phyloP scores from a whole-genome alignment of 2,329 filamentous ascomycete species.

The Pseudocercospora fijiensis region DNA sequence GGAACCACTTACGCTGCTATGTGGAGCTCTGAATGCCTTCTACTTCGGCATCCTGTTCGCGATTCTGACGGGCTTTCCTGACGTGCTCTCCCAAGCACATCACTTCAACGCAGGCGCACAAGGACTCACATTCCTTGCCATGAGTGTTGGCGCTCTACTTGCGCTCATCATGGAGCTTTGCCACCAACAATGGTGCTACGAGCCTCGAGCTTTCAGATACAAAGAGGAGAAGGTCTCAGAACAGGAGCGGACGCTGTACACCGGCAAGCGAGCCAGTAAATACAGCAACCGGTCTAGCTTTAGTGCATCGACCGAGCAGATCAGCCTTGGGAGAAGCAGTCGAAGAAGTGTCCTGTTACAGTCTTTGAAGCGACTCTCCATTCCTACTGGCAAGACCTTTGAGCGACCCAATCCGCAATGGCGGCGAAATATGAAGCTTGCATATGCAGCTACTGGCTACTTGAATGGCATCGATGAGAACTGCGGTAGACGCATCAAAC shows the following conservation, averaged over 20 bases:
- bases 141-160: conserved; percentile 34
- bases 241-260: conserved; percentile 9
- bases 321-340: conserved; percentile 8
- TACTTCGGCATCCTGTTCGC: conserved; percentile 28
- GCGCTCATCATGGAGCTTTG: conserved; percentile 35
- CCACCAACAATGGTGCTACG: conserved; percentile 34
- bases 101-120: conserved; percentile 35
- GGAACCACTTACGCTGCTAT: conserved; percentile 34
- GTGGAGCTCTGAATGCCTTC: conserved; percentile 20
- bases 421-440: conserved; percentile 23
- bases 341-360: conserved; percentile 2
- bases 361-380: conserved; percentile 12
- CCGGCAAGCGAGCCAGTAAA: conserved; percentile 4
- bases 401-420: conserved; percentile 7
- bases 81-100: conserved; percentile 29
- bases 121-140: conserved; percentile 39
- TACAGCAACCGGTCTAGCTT: conserved; percentile 3
- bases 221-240: conserved; percentile 15
- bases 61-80: conserved; percentile 25
- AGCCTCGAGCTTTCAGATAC: conserved; percentile 21
- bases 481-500: conserved; percentile 22
- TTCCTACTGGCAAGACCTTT: background rate
- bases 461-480: conserved; percentile 26
- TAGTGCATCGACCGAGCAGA: conserved; percentile 6
- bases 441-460: conserved; percentile 26